phyloP scores from a whole-genome alignment of 371 early-diverging fungal genomes.

The Circinella umbellata region DNA sequence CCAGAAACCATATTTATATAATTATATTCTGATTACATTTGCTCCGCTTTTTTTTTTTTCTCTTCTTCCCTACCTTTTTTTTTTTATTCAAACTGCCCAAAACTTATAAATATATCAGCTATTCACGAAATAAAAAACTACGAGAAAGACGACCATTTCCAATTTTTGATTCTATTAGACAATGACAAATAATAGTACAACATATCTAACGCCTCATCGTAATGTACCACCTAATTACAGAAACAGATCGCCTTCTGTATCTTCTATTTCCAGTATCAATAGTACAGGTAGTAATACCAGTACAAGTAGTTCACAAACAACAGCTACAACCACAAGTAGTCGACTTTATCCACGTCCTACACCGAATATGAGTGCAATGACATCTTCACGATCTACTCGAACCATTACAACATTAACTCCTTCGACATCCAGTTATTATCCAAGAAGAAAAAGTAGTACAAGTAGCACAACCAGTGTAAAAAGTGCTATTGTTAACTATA shows the following conservation, averaged over 20 bases:
- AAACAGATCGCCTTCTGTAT: constrained; percentile 17
- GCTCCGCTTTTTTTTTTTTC: constrained; percentile 6
- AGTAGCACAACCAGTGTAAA: constrained; percentile 6
- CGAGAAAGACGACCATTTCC: too few species aligned
- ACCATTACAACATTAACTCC: constrained; percentile 24
- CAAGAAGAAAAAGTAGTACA: constrained; percentile 15
- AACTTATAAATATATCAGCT: too few species aligned
- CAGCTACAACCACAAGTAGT: background rate
- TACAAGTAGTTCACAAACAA: constrained; percentile 4
- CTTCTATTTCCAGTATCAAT: constrained; percentile 3
- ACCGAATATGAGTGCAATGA: background rate
- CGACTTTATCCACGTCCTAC: constrained; percentile 18
- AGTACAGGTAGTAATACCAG: constrained; percentile 7
- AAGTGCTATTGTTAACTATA: constrained; percentile 5
- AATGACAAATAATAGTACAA: constrained; percentile 5
- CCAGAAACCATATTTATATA: background rate
- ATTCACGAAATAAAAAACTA: background rate
- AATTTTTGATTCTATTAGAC: background rate
- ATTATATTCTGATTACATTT: background rate
- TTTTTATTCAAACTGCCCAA: background rate
- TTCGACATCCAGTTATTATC: constrained; percentile 8
- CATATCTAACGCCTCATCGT: constrained; percentile 10
- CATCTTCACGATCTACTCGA: constrained; percentile 11
- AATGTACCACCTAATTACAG: constrained; percentile 1
- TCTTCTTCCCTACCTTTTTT: constrained; percentile 3